Evolutionary conservation across 805 yeast genomes (phyloP), one percentile per base, ranked within the genome.

Genomic region (Metschnikowia baotianmanensis): DNA sequence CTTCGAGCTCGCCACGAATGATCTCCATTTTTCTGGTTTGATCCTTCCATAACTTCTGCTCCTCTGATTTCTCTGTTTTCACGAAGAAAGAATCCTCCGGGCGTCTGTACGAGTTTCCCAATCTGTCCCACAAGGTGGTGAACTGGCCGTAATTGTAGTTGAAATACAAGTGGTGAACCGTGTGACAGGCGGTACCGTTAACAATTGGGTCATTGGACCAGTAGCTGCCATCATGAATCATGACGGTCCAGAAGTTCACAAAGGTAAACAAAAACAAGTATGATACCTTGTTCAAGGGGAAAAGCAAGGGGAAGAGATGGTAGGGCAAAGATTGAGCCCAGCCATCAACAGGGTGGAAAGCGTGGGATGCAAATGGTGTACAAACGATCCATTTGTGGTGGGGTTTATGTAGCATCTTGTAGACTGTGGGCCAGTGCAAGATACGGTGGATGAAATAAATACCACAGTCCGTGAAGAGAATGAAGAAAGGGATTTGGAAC

Each of bases 351-450:
- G 99, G 98, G 65, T 93, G 96, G 88, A 93, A 93, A 19, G 98
- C 97, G 59, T 90, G 97, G 7, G 96, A 87, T 0, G 99, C 99
- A 68, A 84, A 93, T 31, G 99, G 99, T 8, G 99, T 91, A 47
- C 98, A 91, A 29, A 93, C 96, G 53, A 93, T 80, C 99, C 99
- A 93, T 69, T 93, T 93, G 76, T 93, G 99, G 66, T 93, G 99
- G 10, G 97, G 97, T 70, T 93, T 93, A 72, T 93, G 99, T 47
- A 93, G 70, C 19, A 57, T 63, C 71, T 84, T 90, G 78, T 93
- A 93, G 29, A 93, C 83, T 13, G 73, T 53, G 17, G 96, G 97
- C 87, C 93, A 88, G 63, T 93, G 99, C 57, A 93, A 75, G 77
- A 86, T 78, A 61, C 98, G 81, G 69, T 93, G 99, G 53, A 89